Evolutionary conservation across 2,329 filamentous ascomycete species (phyloP).

Genomic region (Dryadomyces sulphureus): DNA sequence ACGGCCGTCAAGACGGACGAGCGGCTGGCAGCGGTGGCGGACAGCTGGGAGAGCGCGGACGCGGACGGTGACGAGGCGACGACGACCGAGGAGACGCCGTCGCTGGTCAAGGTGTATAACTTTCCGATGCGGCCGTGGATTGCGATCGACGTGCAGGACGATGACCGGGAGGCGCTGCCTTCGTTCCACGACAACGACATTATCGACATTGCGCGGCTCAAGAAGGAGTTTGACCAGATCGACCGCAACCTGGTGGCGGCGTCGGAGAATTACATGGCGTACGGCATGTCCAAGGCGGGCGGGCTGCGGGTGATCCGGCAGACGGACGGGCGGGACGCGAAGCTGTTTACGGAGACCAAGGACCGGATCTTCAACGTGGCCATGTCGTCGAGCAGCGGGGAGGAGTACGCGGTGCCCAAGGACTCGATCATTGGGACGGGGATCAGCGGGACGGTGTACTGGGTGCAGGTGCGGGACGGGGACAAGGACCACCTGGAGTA

Average conservation of each 20-base stretch:
- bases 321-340: conserved; percentile 80
- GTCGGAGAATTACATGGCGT: conserved; percentile 81
- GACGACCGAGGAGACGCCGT: conserved; percentile 47
- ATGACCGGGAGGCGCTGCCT: conserved; percentile 39
- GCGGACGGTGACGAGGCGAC: conserved; percentile 47
- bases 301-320: conserved; percentile 89
- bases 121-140: conserved; percentile 97
- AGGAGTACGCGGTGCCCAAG: conserved; percentile 39
- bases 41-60: conserved; percentile 84
- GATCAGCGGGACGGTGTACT: conserved; percentile 93
- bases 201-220: conserved; percentile 84
- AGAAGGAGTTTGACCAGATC: conserved; percentile 96
- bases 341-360: conserved; percentile 79
- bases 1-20: conserved; percentile 37
- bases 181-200: conserved; percentile 65
- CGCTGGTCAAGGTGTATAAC: conserved; percentile 70
- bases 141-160: conserved; percentile 59
- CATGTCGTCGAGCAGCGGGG: conserved; percentile 53
- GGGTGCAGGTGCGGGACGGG: conserved; percentile 65
- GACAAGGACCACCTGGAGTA: conserved; percentile 69
- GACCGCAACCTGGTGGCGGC: conserved; percentile 87
- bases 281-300: conserved; percentile 84
- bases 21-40: conserved; percentile 50
- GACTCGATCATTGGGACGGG: conserved; percentile 87
- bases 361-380: conserved; percentile 93